Evolutionary conservation across 345 rosid genomes (phyloP), one percentile per base, ranked within the genome.

Genomic region (Limnanthes douglasii): DNA sequence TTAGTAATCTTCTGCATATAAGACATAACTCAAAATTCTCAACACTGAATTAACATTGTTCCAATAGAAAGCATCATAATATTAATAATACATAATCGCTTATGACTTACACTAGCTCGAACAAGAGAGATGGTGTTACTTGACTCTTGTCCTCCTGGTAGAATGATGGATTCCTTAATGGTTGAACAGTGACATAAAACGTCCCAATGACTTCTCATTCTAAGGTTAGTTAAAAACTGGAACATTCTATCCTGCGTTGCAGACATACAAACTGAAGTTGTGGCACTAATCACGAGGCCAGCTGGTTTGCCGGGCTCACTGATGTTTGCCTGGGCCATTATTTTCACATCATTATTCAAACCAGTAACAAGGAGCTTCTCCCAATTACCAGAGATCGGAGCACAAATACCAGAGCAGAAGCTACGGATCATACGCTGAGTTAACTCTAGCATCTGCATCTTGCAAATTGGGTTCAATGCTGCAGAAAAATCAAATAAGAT

Each of bases 251-350:
- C 60, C 43, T 51, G 66, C 13, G 67, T 29, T 20, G 62, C 59
- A 0, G 83, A 75, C 57, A 81, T 47, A 82, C 86, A 80, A 18
- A 72, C 26, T n/a, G 80, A 70, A 17, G 83, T 70, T 6, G 80
- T 56, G 4, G 72, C 78, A 19, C 80, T 58, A 30, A 80, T 18
- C 27, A 72, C 64, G 9, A 70, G 34, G 15, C 93, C 86, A 2
- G 60, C 28, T 1, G 79, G 75, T 34, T 67, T 65, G 4, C 72
- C 75, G 5, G 63, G 65, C 30, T 61, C 60, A 26, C 43, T 39
- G 4, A 56, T 23, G 18, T 53, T 70, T 43, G 59, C 72, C 31
- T 77, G 45, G n/a, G 68, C 53, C 54, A 68, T 44, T 51, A 75
- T 52, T 58, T 63, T 59, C 24, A 70, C 56, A 26, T 73, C 69